A percentile compares a stretch with the other conserved stretches of the same genome.
These are phyloP conservation scores for Gigaspora rosea DNA, from an alignment of 192 early-diverging fungal genomes.

Conservation along the genomic window DNA sequence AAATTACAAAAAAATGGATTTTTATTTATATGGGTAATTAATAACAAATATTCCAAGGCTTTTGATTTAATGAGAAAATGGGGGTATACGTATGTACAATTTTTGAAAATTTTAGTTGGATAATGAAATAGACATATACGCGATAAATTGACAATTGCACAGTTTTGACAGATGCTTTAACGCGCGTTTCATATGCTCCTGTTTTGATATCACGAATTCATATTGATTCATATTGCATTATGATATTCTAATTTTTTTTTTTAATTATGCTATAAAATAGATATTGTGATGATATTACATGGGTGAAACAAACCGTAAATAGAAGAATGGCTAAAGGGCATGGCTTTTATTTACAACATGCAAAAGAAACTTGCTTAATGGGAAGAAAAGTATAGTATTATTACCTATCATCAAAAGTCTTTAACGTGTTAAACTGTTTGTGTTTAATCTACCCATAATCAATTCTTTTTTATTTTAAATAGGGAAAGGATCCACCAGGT, in stretches of 20 bases:
- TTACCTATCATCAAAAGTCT: too few relatives aligned
- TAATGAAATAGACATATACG: too few relatives aligned
- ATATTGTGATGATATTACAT: conserved; percentile 93
- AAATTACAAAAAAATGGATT: conserved; percentile 87
- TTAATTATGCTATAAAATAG: conserved; percentile 38
- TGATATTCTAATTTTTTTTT: conserved; percentile 17
- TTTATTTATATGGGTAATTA: conserved; percentile 98
- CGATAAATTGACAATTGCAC: too few relatives aligned
- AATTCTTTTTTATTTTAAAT: neutral
- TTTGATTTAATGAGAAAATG: conserved; percentile 94
- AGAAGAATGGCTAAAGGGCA: conserved; percentile 97
- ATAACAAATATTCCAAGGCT: conserved; percentile 95
- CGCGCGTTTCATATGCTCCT: neutral
- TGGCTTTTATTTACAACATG: conserved; percentile 96
- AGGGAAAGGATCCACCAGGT: conserved; percentile 74
- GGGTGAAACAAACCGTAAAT: conserved; percentile 97
- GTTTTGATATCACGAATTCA: neutral
- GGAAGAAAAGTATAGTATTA: conserved; percentile 75
- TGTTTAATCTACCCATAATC: neutral
- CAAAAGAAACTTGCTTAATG: conserved; percentile 95
- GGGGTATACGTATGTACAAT: conserved; percentile 76
- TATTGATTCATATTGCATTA: neutral
- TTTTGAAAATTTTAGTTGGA: neutral
- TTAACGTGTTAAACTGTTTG: neutral
- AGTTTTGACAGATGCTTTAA: too few relatives aligned